Conservation (phyloP, 495 filamentous ascomycete genomes). For the Talaromyces adpressus region DNA sequence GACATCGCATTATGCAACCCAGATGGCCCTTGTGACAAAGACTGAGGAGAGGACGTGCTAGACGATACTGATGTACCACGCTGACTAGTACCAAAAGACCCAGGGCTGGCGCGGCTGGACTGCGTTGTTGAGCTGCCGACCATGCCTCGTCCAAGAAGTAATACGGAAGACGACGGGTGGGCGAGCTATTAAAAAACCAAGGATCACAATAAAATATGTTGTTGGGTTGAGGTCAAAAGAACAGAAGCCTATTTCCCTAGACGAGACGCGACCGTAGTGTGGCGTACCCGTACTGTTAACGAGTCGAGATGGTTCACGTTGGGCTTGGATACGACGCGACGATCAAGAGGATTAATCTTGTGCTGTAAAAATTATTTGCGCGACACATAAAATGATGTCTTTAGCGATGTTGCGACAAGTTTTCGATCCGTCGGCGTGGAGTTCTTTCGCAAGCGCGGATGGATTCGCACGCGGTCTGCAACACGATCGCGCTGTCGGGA, state of each 20-base stretch:
- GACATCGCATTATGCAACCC: slow-evolving; percentile 47
- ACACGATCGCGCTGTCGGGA: neutral
- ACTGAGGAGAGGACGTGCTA: slow-evolving; percentile 38
- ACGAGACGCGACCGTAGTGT: neutral
- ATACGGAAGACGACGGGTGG: neutral
- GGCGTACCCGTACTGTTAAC: neutral
- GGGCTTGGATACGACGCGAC: neutral
- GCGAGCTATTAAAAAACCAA: neutral
- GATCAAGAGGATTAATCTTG: neutral
- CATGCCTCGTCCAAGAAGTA: slow-evolving; percentile 29
- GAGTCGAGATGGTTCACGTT: neutral
- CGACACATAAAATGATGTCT: neutral
- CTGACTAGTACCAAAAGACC: slow-evolving; percentile 39
- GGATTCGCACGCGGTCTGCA: slow-evolving; percentile 1
- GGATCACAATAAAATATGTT: neutral
- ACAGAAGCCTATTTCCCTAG: neutral
- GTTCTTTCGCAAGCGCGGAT: neutral
- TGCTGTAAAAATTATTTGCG: neutral
- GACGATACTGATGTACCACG: slow-evolving; percentile 41
- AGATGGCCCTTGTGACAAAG: slow-evolving; percentile 32
- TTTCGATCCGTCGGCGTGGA: neutral
- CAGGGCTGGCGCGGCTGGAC: slow-evolving; percentile 42
- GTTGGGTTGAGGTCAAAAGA: neutral
- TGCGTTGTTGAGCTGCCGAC: slow-evolving; percentile 38
- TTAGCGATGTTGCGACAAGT: neutral